phyloP scores from a whole-genome alignment of 1,284 basidiomycete genomes.

The Cryptococcus sp. region DNA sequence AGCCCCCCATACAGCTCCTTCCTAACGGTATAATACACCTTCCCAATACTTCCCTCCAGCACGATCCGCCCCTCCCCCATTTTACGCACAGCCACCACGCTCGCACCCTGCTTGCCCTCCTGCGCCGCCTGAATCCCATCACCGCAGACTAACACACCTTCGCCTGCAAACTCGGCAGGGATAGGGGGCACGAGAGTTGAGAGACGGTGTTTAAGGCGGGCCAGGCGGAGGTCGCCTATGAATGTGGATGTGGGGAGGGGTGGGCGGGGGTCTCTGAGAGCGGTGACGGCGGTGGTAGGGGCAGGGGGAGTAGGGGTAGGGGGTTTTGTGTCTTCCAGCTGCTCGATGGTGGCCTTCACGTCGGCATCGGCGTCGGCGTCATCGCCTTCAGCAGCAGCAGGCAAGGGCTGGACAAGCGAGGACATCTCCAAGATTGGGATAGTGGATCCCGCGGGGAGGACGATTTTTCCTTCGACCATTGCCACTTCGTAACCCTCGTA shows the following conservation, averaged over 20 bases:
- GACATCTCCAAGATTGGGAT: constrained; percentile 55
- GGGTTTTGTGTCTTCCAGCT: constrained; percentile 33
- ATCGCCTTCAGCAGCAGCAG: constrained; percentile 1
- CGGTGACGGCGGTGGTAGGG: background rate
- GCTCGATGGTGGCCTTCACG: constrained; percentile 13
- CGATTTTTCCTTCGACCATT: constrained; percentile 79
- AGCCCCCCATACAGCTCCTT: constrained; percentile 83
- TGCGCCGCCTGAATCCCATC: constrained; percentile 55
- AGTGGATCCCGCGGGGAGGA: constrained; percentile 73
- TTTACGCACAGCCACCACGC: constrained; percentile 83
- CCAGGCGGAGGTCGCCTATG: constrained; percentile 91
- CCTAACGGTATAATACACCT: constrained; percentile 80
- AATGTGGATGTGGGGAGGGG: constrained; percentile 76
- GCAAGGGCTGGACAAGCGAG: constrained; percentile 59
- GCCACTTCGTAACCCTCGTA: constrained; percentile 98
- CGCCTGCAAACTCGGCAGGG: constrained; percentile 85
- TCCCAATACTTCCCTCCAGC: constrained; percentile 81
- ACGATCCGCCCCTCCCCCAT: constrained; percentile 75
- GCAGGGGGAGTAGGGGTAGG: constrained; percentile 50
- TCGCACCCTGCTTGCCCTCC: constrained; percentile 54
- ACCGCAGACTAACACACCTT: constrained; percentile 92
- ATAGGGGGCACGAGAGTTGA: constrained; percentile 61
- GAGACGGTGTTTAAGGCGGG: constrained; percentile 73
- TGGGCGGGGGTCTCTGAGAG: constrained; percentile 58
- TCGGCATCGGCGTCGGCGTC: constrained; percentile 8